Evolutionary conservation across 1,139 yeast species (phyloP), one percentile per base, ranked within the genome.

Genomic region (Geotrichum carabidarum): DNA sequence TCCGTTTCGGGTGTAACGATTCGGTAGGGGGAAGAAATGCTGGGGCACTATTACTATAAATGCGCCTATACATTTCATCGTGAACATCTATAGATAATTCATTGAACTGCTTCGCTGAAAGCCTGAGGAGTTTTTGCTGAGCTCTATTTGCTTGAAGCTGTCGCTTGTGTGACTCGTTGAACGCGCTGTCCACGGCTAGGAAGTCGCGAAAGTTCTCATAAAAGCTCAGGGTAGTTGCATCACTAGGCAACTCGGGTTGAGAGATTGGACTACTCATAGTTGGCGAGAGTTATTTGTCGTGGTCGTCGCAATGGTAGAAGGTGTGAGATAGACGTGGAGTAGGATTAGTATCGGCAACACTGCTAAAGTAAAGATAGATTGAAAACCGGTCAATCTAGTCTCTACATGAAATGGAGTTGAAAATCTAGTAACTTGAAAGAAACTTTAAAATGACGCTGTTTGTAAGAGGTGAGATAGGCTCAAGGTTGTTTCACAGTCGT

Each of bases 81-180:
- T 84, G 86, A 14, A 91, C 97, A 68, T 93, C 98, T 1, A 96
- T 90, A 59, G 95, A 83, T 57, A 91, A 79, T 68, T 91, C 99
- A 58, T 79, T 78, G 66, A 91, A 89, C 70, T 93, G 98, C n/a
- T 84, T 82, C n/a, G 78, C 74, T 1, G 94, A 82, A 57, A 93
- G 78, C 65, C 86, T 86, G 59, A 86, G 77, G 51, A 91, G 79
- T 71, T 93, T 91, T 63, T 87, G 93, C 61, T 96, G 78, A 5
- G 96, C 96, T 64, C 87, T 81, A 18, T 88, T 75, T 61, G 72
- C 61, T 35, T 56, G 58, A 2, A 53, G 46, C 2, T 51, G 51
- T 2, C 51, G 49, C 30, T 50, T 50, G 44, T 46, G 51, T 2
- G 58, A 45, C 37, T 52, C 56, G 11, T 44, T 50, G 15, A 49